Conservation (phyloP, 1,284 basidiomycete genomes). For the Sphagnurus paluster region DNA sequence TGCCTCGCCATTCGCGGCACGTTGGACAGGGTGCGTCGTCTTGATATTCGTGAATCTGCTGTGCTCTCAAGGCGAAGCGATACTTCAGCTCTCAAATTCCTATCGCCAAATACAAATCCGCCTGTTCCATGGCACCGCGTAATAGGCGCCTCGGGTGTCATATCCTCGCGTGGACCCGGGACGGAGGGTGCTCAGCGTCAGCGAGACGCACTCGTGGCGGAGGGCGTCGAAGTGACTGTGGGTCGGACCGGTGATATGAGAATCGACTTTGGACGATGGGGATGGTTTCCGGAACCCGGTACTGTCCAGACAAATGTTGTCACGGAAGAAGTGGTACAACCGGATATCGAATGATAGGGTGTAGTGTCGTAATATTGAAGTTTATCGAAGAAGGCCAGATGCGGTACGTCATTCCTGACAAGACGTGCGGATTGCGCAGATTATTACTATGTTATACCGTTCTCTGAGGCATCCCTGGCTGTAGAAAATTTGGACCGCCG, state of each 20-base stretch:
- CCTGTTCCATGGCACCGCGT: slow-evolving; percentile 80
- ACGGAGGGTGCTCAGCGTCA: slow-evolving; percentile 64
- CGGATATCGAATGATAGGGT: no score
- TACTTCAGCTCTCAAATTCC: slow-evolving; percentile 72
- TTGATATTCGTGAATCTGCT: no score
- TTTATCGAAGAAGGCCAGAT: no score
- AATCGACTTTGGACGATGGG: slow-evolving; percentile 38
- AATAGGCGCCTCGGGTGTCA: slow-evolving; percentile 62
- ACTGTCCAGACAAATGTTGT: slow-evolving; percentile 7
- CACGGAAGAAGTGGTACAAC: no score
- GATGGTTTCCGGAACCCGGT: slow-evolving; percentile 43
- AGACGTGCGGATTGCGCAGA: no score
- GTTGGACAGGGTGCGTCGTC: slow-evolving; percentile 75
- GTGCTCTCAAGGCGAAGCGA: no score
- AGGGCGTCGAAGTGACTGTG: slow-evolving; percentile 67
- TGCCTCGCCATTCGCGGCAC: slow-evolving; percentile 80
- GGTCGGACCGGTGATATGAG: slow-evolving; percentile 42
- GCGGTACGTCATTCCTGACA: no score
- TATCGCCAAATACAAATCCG: slow-evolving; percentile 55
- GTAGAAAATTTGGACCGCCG: no score
- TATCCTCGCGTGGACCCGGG: slow-evolving; percentile 81
- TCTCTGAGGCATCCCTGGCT: no score
- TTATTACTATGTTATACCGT: no score
- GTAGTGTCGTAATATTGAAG: no score
- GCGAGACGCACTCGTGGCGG: slow-evolving; percentile 62